phyloP scores from a whole-genome alignment of 1,284 basidiomycete species.

The Fomitopsis palustris region DNA sequence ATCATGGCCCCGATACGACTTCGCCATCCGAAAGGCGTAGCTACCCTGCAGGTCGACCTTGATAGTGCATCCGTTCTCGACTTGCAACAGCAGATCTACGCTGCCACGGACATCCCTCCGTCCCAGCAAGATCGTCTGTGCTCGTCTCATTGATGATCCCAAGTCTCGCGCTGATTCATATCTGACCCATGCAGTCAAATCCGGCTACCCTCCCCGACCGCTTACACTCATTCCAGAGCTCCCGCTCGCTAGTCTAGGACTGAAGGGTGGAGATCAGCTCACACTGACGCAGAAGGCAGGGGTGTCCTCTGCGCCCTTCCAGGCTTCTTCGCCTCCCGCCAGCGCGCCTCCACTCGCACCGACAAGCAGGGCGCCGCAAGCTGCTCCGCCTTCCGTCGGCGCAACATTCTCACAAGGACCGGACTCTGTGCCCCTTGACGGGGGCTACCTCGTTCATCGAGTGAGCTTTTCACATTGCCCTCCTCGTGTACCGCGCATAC shows the following conservation, averaged over 20 bases:
- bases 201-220: slow-evolving; percentile 77
- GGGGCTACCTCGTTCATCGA: slow-evolving; percentile 67
- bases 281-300: slow-evolving; percentile 60
- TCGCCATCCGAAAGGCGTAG: slow-evolving; percentile 78
- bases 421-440: slow-evolving; percentile 26
- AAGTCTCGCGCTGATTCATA: not conserved
- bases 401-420: slow-evolving; percentile 15
- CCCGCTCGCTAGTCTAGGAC: slow-evolving; percentile 70
- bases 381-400: not conserved
- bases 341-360: slow-evolving; percentile 2
- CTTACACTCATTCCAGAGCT: slow-evolving; percentile 72
- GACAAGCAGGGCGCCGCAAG: not conserved
- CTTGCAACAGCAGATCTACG: slow-evolving; percentile 68
- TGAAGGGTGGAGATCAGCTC: slow-evolving; percentile 78
- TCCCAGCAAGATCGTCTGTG: slow-evolving; percentile 72
- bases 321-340: slow-evolving; percentile 1
- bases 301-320: slow-evolving; percentile 14
- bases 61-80: slow-evolving; percentile 65
- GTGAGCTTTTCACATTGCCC: slow-evolving; percentile 33
- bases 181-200: slow-evolving; percentile 56
- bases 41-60: slow-evolving; percentile 70
- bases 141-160: slow-evolving; percentile 1
- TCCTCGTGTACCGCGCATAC: not conserved
- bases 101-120: slow-evolving; percentile 66
- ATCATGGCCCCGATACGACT: slow-evolving; percentile 68